Evolutionary conservation across 208 protist species (phyloP).

Genomic region (Porcisia deanei): DNA sequence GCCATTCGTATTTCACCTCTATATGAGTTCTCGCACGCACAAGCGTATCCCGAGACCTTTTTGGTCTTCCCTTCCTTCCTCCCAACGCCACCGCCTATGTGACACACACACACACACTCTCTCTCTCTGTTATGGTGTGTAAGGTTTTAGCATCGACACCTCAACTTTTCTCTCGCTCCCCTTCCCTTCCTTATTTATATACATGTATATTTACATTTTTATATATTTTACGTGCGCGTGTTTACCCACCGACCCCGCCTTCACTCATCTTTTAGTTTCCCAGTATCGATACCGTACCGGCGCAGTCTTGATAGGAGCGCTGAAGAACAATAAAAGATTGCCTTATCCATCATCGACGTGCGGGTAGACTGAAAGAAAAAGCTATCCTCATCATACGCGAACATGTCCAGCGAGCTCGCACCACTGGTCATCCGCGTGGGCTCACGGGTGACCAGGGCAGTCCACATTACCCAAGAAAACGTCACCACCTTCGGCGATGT

Average conservation of each 20-base stretch:
- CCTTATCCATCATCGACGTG: not conserved
- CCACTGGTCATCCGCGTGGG: slow-evolving; percentile 61
- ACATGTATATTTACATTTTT: not conserved
- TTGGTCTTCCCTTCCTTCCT: no score
- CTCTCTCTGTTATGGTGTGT: no score
- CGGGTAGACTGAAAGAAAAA: not conserved
- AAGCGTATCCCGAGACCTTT: no score
- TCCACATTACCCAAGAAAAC: slow-evolving; percentile 61
- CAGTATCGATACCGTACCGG: slow-evolving; percentile 5
- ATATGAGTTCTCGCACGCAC: not conserved
- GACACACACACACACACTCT: no score
- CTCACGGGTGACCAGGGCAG: slow-evolving; percentile 32
- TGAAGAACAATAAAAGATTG: not conserved
- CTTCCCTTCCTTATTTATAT: not conserved
- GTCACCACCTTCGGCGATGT: slow-evolving; percentile 73
- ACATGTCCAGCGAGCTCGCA: slow-evolving; percentile 17
- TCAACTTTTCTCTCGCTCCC: not conserved
- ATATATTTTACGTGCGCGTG: not conserved
- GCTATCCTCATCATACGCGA: not conserved
- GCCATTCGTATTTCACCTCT: not conserved
- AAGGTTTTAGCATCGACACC: not conserved
- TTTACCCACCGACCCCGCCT: not conserved
- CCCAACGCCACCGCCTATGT: no score
- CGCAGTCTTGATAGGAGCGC: slow-evolving; percentile 1
- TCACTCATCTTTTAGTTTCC: not conserved